phyloP scores from a whole-genome alignment of 495 filamentous ascomycete species.

The Acidiella bohemica region DNA sequence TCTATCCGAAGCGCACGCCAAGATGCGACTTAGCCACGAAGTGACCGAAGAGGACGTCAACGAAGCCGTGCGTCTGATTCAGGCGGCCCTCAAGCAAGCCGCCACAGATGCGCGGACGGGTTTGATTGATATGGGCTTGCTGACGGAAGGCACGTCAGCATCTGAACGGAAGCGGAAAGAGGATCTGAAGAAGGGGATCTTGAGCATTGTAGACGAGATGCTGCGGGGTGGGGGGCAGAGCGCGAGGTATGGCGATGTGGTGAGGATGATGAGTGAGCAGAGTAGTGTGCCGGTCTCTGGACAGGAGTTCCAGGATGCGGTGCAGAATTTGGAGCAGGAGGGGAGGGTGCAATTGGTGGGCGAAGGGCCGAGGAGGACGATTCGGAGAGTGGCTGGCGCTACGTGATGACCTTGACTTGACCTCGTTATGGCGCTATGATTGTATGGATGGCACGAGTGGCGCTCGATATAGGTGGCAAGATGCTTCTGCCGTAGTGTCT shows the following conservation, averaged over 20 bases:
- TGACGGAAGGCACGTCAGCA: conserved; percentile 82
- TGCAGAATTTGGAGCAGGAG: conserved; percentile 70
- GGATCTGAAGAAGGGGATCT: conserved; percentile 70
- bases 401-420: no score
- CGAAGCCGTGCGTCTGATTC: conserved; percentile 86
- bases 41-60: conserved; percentile 75
- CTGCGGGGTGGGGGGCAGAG: conserved; percentile 37
- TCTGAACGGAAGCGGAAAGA: conserved; percentile 66
- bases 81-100: conserved; percentile 87
- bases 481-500: no score
- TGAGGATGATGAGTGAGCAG: conserved; percentile 57
- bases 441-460: no score
- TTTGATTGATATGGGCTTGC: conserved; percentile 87
- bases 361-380: conserved; percentile 68
- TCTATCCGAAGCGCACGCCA: conserved; percentile 87
- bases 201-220: conserved; percentile 67
- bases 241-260: conserved; percentile 66
- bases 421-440: no score
- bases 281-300: conserved; percentile 60
- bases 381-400: conserved; percentile 59
- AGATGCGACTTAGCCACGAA: conserved; percentile 69
- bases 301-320: conserved; percentile 65
- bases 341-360: conserved; percentile 68
- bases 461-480: no score
- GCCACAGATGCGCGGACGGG: conserved; percentile 86